These are phyloP conservation scores for Claviceps digitariae DNA, from an alignment of 2,329 filamentous ascomycete genomes.

Conservation along the genomic window DNA sequence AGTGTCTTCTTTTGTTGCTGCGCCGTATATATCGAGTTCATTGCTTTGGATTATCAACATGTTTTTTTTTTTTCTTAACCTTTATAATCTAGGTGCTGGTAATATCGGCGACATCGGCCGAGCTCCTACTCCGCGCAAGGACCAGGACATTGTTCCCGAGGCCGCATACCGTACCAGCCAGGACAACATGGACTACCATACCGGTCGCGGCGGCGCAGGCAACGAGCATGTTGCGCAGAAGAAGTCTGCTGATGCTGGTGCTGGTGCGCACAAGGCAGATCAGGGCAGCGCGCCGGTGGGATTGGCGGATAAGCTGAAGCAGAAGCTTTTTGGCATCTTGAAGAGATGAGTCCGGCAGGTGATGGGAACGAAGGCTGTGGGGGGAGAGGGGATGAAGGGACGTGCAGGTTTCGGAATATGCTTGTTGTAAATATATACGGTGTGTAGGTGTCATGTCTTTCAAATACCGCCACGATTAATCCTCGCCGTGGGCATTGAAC, in stretches of 20 bases:
- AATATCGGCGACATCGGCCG: constrained; percentile 41
- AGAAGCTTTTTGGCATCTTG: constrained; percentile 36
- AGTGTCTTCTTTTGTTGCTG: no score
- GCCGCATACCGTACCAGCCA: constrained; percentile 34
- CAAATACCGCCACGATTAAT: no score
- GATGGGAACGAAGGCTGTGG: background rate
- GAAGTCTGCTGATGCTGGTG: constrained; percentile 9
- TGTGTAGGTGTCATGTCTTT: no score
- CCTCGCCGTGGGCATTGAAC: no score
- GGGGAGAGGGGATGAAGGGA: no score
- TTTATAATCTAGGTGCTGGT: constrained; percentile 39
- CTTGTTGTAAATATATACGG: no score
- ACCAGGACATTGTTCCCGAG: constrained; percentile 40
- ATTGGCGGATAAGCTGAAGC: constrained; percentile 44
- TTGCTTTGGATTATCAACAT: background rate
- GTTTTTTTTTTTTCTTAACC: background rate
- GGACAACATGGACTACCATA: constrained; percentile 39
- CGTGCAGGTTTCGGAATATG: no score
- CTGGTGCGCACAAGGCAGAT: constrained; percentile 11
- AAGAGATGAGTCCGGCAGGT: constrained; percentile 23
- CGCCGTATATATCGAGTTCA: no score
- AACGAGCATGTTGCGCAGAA: constrained; percentile 33
- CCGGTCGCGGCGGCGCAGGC: constrained; percentile 46
- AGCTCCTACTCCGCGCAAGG: constrained; percentile 26
- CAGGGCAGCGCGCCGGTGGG: constrained; percentile 21